phyloP scores from a whole-genome alignment of 805 yeast genomes.

The Nakazawaea pomicola region DNA sequence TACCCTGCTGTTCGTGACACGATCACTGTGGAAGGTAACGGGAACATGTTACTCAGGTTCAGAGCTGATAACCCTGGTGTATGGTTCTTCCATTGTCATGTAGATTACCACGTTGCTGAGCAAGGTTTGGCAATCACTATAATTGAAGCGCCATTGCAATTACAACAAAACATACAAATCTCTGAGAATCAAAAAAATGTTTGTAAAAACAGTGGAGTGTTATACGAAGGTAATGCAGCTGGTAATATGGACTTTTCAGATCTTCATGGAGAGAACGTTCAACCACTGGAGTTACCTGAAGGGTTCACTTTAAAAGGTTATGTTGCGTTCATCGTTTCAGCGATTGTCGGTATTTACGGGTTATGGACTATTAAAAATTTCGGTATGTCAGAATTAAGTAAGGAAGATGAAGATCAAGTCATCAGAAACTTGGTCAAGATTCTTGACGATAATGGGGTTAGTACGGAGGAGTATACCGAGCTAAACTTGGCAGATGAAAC shows the following conservation, averaged over 20 bases:
- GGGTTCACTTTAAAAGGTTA: constrained; percentile 74
- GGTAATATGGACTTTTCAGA: constrained; percentile 51
- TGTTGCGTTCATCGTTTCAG: constrained; percentile 51
- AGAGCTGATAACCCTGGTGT: constrained; percentile 87
- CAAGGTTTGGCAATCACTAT: constrained; percentile 75
- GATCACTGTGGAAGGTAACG: constrained; percentile 59
- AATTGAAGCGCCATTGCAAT: constrained; percentile 60
- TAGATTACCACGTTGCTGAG: constrained; percentile 72
- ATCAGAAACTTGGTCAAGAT: constrained; percentile 1
- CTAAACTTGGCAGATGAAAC: constrained; percentile 1
- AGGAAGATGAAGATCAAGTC: constrained; percentile 32
- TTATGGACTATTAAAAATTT: constrained; percentile 52
- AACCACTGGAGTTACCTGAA: constrained; percentile 56
- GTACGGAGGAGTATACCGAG: background rate
- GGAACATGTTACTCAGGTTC: constrained; percentile 66
- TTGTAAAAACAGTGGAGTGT: constrained; percentile 43
- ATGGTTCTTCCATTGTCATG: constrained; percentile 92
- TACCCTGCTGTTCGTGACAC: constrained; percentile 70
- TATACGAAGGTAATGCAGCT: constrained; percentile 68
- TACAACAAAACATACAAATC: constrained; percentile 37
- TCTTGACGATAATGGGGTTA: constrained; percentile 3
- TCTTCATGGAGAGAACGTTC: constrained; percentile 55
- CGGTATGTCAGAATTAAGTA: constrained; percentile 59
- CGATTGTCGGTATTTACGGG: constrained; percentile 55
- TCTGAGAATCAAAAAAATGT: constrained; percentile 44